Evolutionary conservation across 805 yeast genomes (phyloP).

Genomic region (Starmerella scarabaei): DNA sequence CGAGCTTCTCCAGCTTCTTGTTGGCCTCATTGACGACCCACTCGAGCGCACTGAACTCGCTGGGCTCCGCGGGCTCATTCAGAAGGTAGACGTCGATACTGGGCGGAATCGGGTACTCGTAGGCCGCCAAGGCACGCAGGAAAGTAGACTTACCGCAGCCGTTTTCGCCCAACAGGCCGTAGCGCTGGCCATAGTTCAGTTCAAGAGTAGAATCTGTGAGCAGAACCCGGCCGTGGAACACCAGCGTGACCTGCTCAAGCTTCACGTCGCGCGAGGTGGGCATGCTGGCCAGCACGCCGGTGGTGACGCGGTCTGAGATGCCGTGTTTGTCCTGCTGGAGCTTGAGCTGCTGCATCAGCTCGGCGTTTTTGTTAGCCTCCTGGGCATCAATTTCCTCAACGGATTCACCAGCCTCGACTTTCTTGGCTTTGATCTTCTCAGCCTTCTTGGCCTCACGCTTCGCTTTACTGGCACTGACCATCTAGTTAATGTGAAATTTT

Average conservation of each 20-base stretch:
- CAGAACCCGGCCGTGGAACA: constrained; percentile 95
- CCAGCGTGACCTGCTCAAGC: constrained; percentile 73
- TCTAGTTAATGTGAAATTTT: background rate
- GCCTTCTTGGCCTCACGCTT: constrained; percentile 96
- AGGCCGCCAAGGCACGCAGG: constrained; percentile 82
- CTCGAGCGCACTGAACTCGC: constrained; percentile 83
- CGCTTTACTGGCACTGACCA: constrained; percentile 80
- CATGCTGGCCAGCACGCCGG: constrained; percentile 89
- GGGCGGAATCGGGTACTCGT: constrained; percentile 92
- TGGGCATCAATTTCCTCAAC: constrained; percentile 32
- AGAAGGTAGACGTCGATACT: constrained; percentile 80
- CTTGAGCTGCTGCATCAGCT: constrained; percentile 73
- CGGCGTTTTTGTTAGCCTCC: constrained; percentile 31
- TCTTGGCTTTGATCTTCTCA: constrained; percentile 61
- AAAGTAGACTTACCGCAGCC: constrained; percentile 98
- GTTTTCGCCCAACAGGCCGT: constrained; percentile 94
- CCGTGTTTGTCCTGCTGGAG: constrained; percentile 91
- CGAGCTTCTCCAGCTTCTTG: constrained; percentile 76
- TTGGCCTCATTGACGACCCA: constrained; percentile 97
- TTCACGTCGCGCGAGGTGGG: constrained; percentile 88
- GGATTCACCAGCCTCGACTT: constrained; percentile 41
- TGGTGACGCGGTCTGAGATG: constrained; percentile 88
- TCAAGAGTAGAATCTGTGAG: constrained; percentile 86
- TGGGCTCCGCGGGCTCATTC: constrained; percentile 95
- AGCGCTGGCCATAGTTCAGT: constrained; percentile 93